Percentiles rank a stretch among this genome's conserved stretches.
Evolutionary conservation across 768 basidiomycete genomes (phyloP).

Genomic region (Trametes coccinea): DNA sequence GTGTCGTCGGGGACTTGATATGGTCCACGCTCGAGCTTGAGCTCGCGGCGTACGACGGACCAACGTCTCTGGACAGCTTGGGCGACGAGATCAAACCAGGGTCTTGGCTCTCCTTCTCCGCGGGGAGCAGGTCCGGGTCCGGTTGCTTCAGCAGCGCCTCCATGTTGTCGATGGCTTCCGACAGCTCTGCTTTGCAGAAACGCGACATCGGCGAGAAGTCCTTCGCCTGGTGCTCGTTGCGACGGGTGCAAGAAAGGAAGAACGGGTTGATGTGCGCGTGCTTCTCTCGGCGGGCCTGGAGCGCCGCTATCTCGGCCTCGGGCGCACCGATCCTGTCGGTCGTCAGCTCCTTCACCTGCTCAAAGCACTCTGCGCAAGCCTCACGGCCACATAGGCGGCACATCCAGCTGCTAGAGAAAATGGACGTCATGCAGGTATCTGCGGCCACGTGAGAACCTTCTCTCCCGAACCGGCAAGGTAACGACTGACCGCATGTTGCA

Average conservation of each 20-base stretch:
- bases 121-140: constrained; percentile 11
- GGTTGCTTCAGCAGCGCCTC: constrained; percentile 46
- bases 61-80: constrained; percentile 14
- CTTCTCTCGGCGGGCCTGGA: constrained; percentile 56
- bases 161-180: constrained; percentile 69
- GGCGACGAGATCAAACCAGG: constrained; percentile 8
- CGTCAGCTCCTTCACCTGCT: constrained; percentile 66
- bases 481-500: constrained; percentile 74
- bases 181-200: constrained; percentile 65
- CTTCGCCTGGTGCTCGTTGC: constrained; percentile 65
- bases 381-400: constrained; percentile 90
- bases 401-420: constrained; percentile 89
- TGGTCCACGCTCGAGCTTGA: constrained; percentile 5
- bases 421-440: constrained; percentile 95
- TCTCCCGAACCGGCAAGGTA: neutral
- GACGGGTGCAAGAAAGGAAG: constrained; percentile 69
- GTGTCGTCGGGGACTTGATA: constrained; percentile 4
- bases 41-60: constrained; percentile 1
- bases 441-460: constrained; percentile 14
- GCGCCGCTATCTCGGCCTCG: constrained; percentile 48
- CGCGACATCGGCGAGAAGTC: constrained; percentile 83
- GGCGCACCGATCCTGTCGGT: constrained; percentile 49
- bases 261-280: constrained; percentile 68
- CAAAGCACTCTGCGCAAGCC: constrained; percentile 82
- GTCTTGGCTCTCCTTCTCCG: constrained; percentile 11